Evolutionary conservation across 2,329 filamentous ascomycete species (phyloP).

Genomic region (Paracamarosporium sp.): DNA sequence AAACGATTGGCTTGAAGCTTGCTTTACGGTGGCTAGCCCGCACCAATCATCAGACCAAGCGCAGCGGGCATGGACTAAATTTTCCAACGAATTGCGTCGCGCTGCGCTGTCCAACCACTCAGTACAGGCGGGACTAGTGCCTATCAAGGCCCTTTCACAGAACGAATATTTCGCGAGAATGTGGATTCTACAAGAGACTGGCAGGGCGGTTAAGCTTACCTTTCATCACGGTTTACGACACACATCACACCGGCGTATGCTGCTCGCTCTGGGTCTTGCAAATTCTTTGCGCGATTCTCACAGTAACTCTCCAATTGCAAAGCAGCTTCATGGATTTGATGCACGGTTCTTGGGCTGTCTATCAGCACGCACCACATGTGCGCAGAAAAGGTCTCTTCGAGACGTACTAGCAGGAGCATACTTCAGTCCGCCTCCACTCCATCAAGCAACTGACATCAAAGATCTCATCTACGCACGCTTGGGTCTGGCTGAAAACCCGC

Average conservation of each 20-base stretch:
- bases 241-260: not conserved
- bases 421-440: not conserved
- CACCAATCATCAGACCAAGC: not conserved
- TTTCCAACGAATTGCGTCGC: not conserved
- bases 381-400: not conserved
- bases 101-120: not conserved
- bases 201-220: not conserved
- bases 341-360: slow-evolving; percentile 4
- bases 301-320: not conserved
- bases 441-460: not conserved
- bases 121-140: not conserved
- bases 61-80: not conserved
- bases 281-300: not conserved
- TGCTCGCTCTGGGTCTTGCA: not conserved
- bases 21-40: not conserved
- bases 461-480: slow-evolving; percentile 3
- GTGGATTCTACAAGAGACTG: slow-evolving; percentile 8
- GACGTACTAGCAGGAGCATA: slow-evolving; percentile 3
- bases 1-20: slow-evolving; percentile 1
- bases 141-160: not conserved
- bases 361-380: slow-evolving; percentile 1
- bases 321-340: not conserved
- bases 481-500: not conserved
- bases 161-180: slow-evolving; percentile 3
- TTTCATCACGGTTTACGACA: not conserved